Conservation (phyloP, 495 filamentous ascomycete species). For the Pseudomonodictys pantanalensis region DNA sequence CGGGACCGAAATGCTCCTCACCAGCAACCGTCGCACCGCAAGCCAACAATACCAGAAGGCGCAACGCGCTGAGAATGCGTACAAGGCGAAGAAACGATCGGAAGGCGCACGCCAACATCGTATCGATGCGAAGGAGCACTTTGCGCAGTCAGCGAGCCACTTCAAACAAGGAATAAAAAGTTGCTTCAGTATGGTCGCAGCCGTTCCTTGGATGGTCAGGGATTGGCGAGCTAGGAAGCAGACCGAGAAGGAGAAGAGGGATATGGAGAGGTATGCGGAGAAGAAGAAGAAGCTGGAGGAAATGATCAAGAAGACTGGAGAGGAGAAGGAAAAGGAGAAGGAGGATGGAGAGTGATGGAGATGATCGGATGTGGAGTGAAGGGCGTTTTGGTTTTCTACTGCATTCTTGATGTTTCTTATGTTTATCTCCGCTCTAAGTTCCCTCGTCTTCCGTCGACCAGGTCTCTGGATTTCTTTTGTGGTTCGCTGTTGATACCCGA, state of each 20-base stretch:
- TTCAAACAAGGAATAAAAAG: slow-evolving; percentile 10
- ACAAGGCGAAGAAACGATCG: slow-evolving; percentile 18
- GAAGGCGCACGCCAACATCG: slow-evolving; percentile 6
- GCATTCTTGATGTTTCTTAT: too few relatives aligned
- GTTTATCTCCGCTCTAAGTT: too few relatives aligned
- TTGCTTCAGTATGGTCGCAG: not conserved
- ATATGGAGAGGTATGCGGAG: slow-evolving; percentile 4
- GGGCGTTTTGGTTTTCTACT: too few relatives aligned
- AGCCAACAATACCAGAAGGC: slow-evolving; percentile 3
- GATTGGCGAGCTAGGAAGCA: slow-evolving; percentile 3
- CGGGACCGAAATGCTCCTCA: slow-evolving; percentile 13
- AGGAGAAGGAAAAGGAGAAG: not conserved
- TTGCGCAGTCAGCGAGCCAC: not conserved
- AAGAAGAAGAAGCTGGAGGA: slow-evolving; percentile 20
- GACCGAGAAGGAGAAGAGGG: slow-evolving; percentile 7
- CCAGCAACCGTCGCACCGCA: slow-evolving; percentile 12
- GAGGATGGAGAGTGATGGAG: not conserved
- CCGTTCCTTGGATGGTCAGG: slow-evolving; percentile 12
- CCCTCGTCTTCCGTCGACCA: too few relatives aligned
- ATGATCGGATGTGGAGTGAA: too few relatives aligned
- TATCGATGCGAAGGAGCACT: slow-evolving; percentile 2
- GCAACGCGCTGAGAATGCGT: slow-evolving; percentile 12
- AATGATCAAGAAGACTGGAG: slow-evolving; percentile 3
- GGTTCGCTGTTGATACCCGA: too few relatives aligned
- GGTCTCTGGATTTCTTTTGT: too few relatives aligned